Conservation (phyloP, 768 basidiomycete genomes). For the Lactifluus echinatus region DNA sequence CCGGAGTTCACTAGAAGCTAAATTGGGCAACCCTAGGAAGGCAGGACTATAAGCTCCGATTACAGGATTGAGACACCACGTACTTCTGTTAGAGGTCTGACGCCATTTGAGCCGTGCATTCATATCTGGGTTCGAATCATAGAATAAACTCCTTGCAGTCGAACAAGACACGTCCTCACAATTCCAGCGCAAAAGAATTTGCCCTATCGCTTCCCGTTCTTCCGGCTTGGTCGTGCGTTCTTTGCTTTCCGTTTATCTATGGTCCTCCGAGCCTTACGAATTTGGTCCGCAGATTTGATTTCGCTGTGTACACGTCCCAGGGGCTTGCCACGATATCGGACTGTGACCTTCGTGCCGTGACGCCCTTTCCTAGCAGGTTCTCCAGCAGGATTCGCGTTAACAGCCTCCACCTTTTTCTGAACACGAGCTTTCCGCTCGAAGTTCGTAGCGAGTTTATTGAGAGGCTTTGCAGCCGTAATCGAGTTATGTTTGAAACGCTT, state of each 20-base stretch:
- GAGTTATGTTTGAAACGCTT: constrained; percentile 70
- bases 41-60: neutral
- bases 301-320: constrained; percentile 65
- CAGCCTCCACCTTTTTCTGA: constrained; percentile 42
- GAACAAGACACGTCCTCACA: neutral
- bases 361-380: constrained; percentile 23
- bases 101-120: neutral
- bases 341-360: constrained; percentile 27
- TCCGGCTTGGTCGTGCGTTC: constrained; percentile 65
- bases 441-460: constrained; percentile 62
- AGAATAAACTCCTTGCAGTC: neutral
- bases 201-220: constrained; percentile 31
- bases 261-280: constrained; percentile 63
- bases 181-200: neutral
- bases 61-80: neutral
- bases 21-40: neutral
- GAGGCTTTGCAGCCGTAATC: constrained; percentile 54
- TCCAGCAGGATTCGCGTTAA: constrained; percentile 19
- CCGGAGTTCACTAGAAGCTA: neutral
- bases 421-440: constrained; percentile 69
- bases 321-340: constrained; percentile 52
- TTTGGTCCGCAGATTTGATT: constrained; percentile 81
- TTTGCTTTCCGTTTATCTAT: constrained; percentile 62
- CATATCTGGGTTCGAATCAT: neutral
- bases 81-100: neutral